These are phyloP conservation scores for Malassezia sp. DNA, from an alignment of 1,284 basidiomycete genomes.

Conservation along the genomic window DNA sequence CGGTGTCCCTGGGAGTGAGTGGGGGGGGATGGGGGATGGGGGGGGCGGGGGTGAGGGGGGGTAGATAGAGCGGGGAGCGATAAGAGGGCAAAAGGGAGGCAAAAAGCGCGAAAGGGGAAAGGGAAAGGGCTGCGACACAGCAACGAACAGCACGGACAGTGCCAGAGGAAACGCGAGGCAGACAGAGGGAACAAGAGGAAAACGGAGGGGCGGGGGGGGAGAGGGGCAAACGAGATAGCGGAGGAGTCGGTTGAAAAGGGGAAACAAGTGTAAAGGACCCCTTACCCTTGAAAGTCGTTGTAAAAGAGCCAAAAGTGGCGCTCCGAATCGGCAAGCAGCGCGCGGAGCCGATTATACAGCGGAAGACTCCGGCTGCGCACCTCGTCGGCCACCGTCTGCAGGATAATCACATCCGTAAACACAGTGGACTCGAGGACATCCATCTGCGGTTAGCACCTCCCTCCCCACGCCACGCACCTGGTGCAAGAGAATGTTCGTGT, in stretches of 20 bases:
- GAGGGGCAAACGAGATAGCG: background rate
- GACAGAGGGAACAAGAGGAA: too few species aligned
- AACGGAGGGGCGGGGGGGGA: background rate
- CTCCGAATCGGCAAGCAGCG: constrained; percentile 40
- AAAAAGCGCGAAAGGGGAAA: too few species aligned
- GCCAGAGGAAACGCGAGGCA: background rate
- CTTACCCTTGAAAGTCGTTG: constrained; percentile 37
- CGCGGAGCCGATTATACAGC: constrained; percentile 59
- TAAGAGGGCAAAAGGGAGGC: too few species aligned
- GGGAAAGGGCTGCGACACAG: too few species aligned
- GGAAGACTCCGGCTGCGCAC: constrained; percentile 87
- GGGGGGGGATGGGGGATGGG: too few species aligned
- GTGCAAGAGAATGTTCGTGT: constrained; percentile 89
- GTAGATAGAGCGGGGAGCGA: too few species aligned
- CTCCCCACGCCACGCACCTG: constrained; percentile 50
- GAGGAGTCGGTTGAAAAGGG: background rate
- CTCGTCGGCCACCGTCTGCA: constrained; percentile 93
- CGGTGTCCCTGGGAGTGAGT: too few species aligned
- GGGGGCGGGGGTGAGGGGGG: too few species aligned
- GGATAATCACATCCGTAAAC: constrained; percentile 54
- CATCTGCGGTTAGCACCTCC: constrained; percentile 38
- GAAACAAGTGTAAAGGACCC: too few species aligned
- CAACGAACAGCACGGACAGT: too few species aligned
- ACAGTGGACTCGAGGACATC: constrained; percentile 31
- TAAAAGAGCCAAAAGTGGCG: constrained; percentile 39